phyloP scores from a whole-genome alignment of 2,329 filamentous ascomycete species.

The Aspergillus unguis region DNA sequence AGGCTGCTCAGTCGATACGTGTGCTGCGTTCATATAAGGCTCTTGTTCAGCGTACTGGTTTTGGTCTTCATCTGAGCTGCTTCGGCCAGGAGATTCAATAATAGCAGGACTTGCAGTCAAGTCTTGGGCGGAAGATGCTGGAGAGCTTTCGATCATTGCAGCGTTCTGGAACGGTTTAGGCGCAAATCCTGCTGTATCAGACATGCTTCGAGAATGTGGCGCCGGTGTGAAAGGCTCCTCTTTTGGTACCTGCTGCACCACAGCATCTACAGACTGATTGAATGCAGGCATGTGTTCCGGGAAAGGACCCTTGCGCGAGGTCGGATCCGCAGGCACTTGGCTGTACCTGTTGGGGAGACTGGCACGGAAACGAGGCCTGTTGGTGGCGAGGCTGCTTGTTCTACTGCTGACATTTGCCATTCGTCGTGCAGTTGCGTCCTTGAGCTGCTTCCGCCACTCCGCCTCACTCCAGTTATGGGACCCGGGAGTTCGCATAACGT shows the following conservation, averaged over 20 bases:
- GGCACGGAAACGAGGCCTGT: constrained; percentile 43
- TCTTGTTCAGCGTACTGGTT: constrained; percentile 21
- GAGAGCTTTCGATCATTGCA: constrained; percentile 28
- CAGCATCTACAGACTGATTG: constrained; percentile 37
- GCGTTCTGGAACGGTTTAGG: constrained; percentile 16
- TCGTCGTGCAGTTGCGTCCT: constrained; percentile 70
- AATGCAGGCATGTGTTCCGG: constrained; percentile 25
- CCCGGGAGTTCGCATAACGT: constrained; percentile 72
- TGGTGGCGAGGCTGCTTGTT: constrained; percentile 56
- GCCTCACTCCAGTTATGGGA: constrained; percentile 76
- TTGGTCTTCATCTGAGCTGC: constrained; percentile 41
- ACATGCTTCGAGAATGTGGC: constrained; percentile 31
- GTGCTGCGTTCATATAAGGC: constrained; percentile 18
- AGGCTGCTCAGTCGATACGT: constrained; percentile 45
- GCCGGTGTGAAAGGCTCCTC: constrained; percentile 18
- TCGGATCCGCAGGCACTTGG: constrained; percentile 32
- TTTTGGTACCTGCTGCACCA: constrained; percentile 28
- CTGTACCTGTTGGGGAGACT: constrained; percentile 36
- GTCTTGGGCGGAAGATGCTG: constrained; percentile 38
- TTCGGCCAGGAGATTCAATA: constrained; percentile 33
- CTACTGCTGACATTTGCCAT: constrained; percentile 39
- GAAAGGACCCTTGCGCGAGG: constrained; percentile 20
- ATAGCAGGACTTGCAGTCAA: constrained; percentile 23
- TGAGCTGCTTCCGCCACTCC: constrained; percentile 85
- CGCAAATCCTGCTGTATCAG: constrained; percentile 30